Evolutionary conservation across 192 early-diverging fungal genomes (phyloP).

Genomic region (Diversispora epigaea): DNA sequence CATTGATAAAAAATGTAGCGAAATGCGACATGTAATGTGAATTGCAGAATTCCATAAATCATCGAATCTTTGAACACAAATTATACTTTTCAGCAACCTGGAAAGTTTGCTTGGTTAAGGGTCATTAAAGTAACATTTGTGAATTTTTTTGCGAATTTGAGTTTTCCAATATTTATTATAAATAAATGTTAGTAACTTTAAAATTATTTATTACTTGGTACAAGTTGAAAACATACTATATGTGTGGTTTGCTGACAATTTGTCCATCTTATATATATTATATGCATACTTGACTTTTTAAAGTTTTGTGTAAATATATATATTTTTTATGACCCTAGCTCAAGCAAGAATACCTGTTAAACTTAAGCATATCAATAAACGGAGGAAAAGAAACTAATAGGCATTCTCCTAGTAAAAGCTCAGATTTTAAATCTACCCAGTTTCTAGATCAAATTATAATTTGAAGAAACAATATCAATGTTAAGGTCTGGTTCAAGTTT

Average conservation of each 20-base stretch:
- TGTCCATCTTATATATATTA: too few relatives aligned
- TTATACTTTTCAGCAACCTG: constrained; percentile 53
- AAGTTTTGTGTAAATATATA: background rate
- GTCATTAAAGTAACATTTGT: constrained; percentile 31
- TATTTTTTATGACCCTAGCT: constrained; percentile 52
- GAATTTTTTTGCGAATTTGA: background rate
- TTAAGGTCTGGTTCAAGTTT: constrained; percentile 50
- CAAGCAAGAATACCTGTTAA: constrained; percentile 69
- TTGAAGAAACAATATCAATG: constrained; percentile 56
- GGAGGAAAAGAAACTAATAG: constrained; percentile 82
- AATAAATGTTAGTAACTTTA: background rate
- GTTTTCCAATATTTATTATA: background rate
- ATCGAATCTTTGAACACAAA: constrained; percentile 72
- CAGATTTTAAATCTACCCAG: constrained; percentile 63
- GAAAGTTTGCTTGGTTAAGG: constrained; percentile 60
- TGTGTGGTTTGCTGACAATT: too few relatives aligned
- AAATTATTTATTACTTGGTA: too few relatives aligned
- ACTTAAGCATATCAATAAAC: constrained; percentile 83
- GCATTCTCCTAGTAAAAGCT: constrained; percentile 54
- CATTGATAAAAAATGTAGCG: too few relatives aligned
- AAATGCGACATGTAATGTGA: too few relatives aligned
- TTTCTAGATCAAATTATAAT: constrained; percentile 58
- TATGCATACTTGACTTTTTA: too few relatives aligned
- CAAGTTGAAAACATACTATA: too few relatives aligned
- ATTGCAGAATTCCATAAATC: constrained; percentile 66